Evolutionary conservation across 805 yeast genomes (phyloP).

Genomic region (Trichomonascus vanleenenianus): DNA sequence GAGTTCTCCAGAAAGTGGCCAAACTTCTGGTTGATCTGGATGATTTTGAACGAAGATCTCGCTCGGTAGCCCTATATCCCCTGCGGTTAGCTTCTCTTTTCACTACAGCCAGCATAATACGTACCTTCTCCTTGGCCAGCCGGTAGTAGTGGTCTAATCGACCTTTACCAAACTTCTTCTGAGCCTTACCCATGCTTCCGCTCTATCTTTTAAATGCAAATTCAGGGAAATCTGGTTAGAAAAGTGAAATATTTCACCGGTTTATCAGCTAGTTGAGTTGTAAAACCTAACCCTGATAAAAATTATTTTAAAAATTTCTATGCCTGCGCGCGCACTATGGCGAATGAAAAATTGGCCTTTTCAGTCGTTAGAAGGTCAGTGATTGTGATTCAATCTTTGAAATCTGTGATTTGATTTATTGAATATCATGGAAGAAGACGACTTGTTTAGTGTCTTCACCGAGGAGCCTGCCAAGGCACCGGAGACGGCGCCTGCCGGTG

Average conservation of each 20-base stretch:
- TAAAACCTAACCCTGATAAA: neutral
- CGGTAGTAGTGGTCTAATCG: constrained; percentile 97
- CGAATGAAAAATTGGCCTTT: neutral
- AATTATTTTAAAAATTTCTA: neutral
- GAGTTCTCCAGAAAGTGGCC: constrained; percentile 93
- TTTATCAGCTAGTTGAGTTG: neutral
- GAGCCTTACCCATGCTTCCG: constrained; percentile 71
- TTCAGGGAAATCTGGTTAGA: neutral
- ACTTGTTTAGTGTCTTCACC: constrained; percentile 26
- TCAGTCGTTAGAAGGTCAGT: too few species aligned
- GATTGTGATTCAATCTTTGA: too few species aligned
- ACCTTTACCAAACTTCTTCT: constrained; percentile 95
- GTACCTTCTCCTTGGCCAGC: constrained; percentile 80
- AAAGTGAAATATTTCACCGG: neutral
- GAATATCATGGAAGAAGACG: constrained; percentile 20
- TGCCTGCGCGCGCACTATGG: neutral
- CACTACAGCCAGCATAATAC: too few species aligned
- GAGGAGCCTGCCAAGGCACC: constrained; percentile 18
- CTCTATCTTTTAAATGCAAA: too few species aligned
- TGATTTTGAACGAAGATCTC: constrained; percentile 92
- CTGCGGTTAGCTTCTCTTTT: too few species aligned
- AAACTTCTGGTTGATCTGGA: constrained; percentile 92
- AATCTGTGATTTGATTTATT: neutral
- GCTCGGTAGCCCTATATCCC: constrained; percentile 78
- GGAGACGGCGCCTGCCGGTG: constrained; percentile 5